Percentiles rank a stretch among this genome's conserved stretches.
Evolutionary conservation across 179 eudicot genomes (phyloP).

Genomic region (Silene coronaria): DNA sequence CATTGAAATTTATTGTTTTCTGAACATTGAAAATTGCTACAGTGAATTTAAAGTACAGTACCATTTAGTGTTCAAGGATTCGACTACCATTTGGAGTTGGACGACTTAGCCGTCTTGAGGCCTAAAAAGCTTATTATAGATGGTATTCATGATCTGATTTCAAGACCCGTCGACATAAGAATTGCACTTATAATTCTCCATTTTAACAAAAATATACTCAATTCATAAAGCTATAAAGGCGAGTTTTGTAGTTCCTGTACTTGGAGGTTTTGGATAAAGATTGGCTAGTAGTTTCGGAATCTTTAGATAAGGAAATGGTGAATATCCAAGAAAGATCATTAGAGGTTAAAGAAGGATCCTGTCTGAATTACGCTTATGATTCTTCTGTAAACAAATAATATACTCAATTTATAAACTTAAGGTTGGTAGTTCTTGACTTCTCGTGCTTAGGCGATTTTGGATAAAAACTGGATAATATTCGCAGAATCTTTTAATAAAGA

Average conservation of each 20-base stretch:
- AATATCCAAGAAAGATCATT: conserved; percentile 15
- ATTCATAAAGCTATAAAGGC: background rate
- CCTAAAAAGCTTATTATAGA: background rate
- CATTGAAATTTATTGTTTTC: too few relatives aligned
- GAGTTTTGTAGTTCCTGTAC: background rate
- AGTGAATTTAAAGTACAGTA: too few relatives aligned
- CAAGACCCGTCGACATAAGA: too few relatives aligned
- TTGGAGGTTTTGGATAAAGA: background rate
- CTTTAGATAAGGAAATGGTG: conserved; percentile 4
- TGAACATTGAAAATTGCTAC: too few relatives aligned
- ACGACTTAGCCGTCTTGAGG: too few relatives aligned
- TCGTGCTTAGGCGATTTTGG: background rate
- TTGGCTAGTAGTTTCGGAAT: background rate
- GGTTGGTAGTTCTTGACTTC: background rate
- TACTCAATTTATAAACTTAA: too few relatives aligned
- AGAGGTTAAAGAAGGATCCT: conserved; percentile 17
- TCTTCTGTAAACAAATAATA: too few relatives aligned
- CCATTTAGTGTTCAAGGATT: too few relatives aligned
- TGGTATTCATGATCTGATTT: background rate
- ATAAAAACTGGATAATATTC: background rate
- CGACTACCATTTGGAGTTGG: too few relatives aligned
- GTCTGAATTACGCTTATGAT: too few relatives aligned
- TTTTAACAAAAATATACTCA: too few relatives aligned
- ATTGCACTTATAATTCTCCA: too few relatives aligned
- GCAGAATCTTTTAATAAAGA: background rate